These are phyloP conservation scores for Sequoia sempervirens DNA, from an alignment of 75 land plant genomes.

Conservation along the genomic window DNA sequence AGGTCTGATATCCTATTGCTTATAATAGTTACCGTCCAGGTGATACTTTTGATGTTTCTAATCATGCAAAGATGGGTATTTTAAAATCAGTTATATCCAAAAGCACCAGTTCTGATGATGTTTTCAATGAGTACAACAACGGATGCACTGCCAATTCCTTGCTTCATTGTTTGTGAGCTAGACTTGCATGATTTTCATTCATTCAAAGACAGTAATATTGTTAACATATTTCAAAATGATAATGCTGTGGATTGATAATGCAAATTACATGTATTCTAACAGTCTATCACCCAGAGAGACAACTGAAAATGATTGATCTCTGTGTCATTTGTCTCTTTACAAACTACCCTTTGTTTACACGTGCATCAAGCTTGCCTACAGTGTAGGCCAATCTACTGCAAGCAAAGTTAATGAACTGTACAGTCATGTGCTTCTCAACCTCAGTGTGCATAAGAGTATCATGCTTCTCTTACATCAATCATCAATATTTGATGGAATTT, in stretches of 20 bases:
- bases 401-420: neutral
- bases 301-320: neutral
- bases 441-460: neutral
- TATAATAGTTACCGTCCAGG: neutral
- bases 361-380: neutral
- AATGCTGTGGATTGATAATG: too few species aligned
- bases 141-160: neutral
- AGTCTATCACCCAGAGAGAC: neutral
- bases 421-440: neutral
- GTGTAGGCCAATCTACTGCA: neutral
- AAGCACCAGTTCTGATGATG: neutral
- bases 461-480: neutral
- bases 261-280: neutral
- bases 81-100: neutral
- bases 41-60: neutral
- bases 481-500: neutral
- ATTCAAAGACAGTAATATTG: neutral
- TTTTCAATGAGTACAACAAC: neutral
- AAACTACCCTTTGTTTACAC: neutral
- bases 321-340: neutral
- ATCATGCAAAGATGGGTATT: neutral
- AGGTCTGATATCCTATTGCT: neutral
- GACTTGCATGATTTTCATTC: neutral
- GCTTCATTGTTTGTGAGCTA: neutral
- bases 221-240: neutral